Evolutionary conservation across 805 yeast species (phyloP), one percentile per base, ranked within the genome.

Genomic region (Zygoascus ofunaensis): DNA sequence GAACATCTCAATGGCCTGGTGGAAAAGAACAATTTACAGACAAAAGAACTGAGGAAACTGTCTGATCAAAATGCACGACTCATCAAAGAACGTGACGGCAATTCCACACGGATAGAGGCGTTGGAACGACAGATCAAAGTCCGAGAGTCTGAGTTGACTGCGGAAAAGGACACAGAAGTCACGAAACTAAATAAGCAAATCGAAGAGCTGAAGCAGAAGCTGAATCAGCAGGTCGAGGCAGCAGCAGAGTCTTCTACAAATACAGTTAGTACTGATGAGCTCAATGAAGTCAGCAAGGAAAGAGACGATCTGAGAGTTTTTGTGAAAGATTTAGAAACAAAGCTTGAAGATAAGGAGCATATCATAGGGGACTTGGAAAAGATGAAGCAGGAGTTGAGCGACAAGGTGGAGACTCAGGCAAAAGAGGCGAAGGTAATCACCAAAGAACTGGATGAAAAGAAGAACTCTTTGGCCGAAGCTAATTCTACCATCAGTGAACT

Each of bases 1-100:
- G 87, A 81, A 34, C 89, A 80, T 60, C 70, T 90, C 41, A 68
- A 71, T 33, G 79, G 83, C 24, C 60, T 84, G 41, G 73, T 72
- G 18, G 70, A 76, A 41, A 82, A 83, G 55, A 77, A 74, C 26
- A 68, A 67, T 1, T 59, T 89, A 64, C 67, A 82, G 46, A 77
- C 73, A 52, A 72, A 70, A 1, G 97, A 90, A 57, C 63, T 89
- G 55, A 70, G 79, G 43, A 69, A 73, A 24, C 56, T 73, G 37
- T 46, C 63, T 22, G 46, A 58, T 12, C 30, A 26, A 26, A 28
- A 46, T 37, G 51, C 37, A 20, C 40, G 39, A n/a, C 45, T 45
- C 20, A 37, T 33, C 14, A 34, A 44, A n/a, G 38, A 34, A 17
- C n/a, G 37, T 10, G 35, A 33, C 17, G 18, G 15, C 21, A 8